Conservation (phyloP, 208 protist species). For the Strigomonas oncopelti region DNA sequence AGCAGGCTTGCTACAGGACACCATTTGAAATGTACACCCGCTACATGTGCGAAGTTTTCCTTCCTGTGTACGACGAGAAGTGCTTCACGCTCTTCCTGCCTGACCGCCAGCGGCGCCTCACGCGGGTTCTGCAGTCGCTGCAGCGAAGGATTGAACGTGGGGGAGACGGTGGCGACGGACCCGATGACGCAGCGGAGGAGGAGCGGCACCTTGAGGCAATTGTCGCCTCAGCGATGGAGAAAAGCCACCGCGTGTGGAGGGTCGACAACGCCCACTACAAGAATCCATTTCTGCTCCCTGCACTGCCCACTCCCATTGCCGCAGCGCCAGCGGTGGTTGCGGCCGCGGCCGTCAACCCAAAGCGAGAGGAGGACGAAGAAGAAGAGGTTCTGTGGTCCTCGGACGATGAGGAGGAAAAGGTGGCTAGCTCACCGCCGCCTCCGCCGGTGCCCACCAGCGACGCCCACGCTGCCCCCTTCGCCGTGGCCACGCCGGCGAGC, state of each 20-base stretch:
- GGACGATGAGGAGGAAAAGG: not conserved
- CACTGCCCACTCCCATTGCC: not conserved
- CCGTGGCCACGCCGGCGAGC: not conserved
- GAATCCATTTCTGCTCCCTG: not conserved
- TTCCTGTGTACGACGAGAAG: slow-evolving; percentile 44
- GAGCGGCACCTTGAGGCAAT: too few relatives aligned
- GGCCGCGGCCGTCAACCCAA: not conserved
- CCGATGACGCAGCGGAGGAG: not conserved
- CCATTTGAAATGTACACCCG: not conserved
- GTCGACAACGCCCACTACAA: not conserved
- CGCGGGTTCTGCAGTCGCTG: slow-evolving; percentile 29
- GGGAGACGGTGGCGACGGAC: not conserved
- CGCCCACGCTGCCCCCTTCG: not conserved
- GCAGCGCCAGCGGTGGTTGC: too few relatives aligned
- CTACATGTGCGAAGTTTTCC: slow-evolving; percentile 33
- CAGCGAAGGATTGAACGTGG: slow-evolving; percentile 15
- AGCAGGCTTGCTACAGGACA: not conserved
- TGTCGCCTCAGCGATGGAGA: not conserved
- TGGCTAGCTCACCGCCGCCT: not conserved
- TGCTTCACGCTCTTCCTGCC: slow-evolving; percentile 57
- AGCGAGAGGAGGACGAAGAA: not conserved
- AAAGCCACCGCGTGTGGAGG: not conserved
- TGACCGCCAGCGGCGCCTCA: slow-evolving; percentile 47
- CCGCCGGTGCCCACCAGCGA: not conserved
- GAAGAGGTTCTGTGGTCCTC: not conserved